Percentiles rank a stretch among this genome's conserved stretches.
Evolutionary conservation across 2,329 filamentous ascomycete genomes (phyloP).

Genomic region (Stachybotrys chlorohalonatus): DNA sequence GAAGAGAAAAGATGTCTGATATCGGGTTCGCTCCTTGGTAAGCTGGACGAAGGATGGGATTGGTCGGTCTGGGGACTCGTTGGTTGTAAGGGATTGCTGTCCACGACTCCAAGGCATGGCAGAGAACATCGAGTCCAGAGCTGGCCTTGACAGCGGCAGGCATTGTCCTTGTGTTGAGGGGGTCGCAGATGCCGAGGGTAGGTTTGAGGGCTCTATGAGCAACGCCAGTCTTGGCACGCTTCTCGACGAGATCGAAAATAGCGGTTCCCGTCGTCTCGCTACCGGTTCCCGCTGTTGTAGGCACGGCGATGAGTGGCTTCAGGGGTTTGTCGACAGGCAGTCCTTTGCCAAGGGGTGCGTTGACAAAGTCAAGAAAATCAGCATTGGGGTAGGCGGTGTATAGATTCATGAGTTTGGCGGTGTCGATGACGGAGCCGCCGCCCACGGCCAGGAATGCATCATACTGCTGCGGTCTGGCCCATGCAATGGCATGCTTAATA

Average conservation of each 20-base stretch:
- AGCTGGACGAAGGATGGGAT: slow-evolving; percentile 83
- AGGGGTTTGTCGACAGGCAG: slow-evolving; percentile 63
- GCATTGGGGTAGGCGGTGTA: slow-evolving; percentile 87
- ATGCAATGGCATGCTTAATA: slow-evolving; percentile 81
- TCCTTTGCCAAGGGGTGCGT: slow-evolving; percentile 84
- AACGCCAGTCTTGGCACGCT: slow-evolving; percentile 89
- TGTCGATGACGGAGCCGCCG: slow-evolving; percentile 89
- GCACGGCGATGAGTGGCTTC: slow-evolving; percentile 71
- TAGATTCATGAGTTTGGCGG: slow-evolving; percentile 96
- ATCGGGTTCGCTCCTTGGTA: slow-evolving; percentile 98
- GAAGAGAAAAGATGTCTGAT: slow-evolving; percentile 90
- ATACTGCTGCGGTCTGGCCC: slow-evolving; percentile 68
- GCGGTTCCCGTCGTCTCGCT: slow-evolving; percentile 96
- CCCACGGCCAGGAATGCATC: slow-evolving; percentile 92
- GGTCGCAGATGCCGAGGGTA: slow-evolving; percentile 76
- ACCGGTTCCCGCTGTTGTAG: slow-evolving; percentile 76
- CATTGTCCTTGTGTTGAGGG: slow-evolving; percentile 93
- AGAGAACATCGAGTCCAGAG: slow-evolving; percentile 89
- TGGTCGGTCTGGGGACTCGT: slow-evolving; percentile 71
- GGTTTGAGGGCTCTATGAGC: slow-evolving; percentile 94
- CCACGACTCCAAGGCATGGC: slow-evolving; percentile 93
- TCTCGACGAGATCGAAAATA: slow-evolving; percentile 89
- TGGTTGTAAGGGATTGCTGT: slow-evolving; percentile 93
- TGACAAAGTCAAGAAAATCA: slow-evolving; percentile 95
- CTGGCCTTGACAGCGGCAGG: slow-evolving; percentile 85